phyloP scores from a whole-genome alignment of 805 yeast genomes.

The Isabelozyma gotoi region DNA sequence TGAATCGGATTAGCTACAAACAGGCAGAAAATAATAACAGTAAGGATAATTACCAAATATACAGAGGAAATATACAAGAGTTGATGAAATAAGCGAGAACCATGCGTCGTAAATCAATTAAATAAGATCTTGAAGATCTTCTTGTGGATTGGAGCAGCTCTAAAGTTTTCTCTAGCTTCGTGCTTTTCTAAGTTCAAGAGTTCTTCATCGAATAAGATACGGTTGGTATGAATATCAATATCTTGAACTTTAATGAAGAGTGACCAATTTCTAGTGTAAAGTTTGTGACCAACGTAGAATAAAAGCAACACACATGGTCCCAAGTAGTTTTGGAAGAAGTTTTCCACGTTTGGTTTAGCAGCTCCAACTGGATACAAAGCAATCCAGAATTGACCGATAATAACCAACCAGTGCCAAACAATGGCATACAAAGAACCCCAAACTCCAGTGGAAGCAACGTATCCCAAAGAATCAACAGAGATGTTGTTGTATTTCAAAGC shows the following conservation, averaged over 20 bases:
- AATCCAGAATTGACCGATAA: slow-evolving; percentile 45
- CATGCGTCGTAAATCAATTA: slow-evolving; percentile 1
- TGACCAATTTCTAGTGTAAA: slow-evolving; percentile 30
- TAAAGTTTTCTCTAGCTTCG: slow-evolving; percentile 20
- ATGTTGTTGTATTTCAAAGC: slow-evolving; percentile 34
- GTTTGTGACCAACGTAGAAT: slow-evolving; percentile 33
- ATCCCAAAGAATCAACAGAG: slow-evolving; percentile 28
- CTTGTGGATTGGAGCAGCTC: slow-evolving; percentile 14
- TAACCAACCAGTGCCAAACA: slow-evolving; percentile 28
- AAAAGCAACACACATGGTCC: slow-evolving; percentile 32
- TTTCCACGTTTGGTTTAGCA: slow-evolving; percentile 22
- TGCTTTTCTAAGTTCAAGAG: slow-evolving; percentile 29
- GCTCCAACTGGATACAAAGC: slow-evolving; percentile 40
- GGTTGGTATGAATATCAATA: slow-evolving; percentile 28
- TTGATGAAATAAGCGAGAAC: not conserved
- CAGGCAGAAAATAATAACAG: no score
- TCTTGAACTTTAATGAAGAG: slow-evolving; percentile 24
- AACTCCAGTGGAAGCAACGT: slow-evolving; percentile 39
- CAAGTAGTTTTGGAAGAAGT: slow-evolving; percentile 33
- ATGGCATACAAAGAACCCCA: slow-evolving; percentile 38
- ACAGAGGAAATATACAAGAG: not conserved
- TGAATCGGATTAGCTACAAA: no score
- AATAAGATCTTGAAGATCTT: slow-evolving; percentile 13
- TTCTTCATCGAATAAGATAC: slow-evolving; percentile 35
- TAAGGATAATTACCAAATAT: no score